A percentile compares a stretch with the other conserved stretches of the same genome.
Conservation (phyloP, 331 rosid genomes). For the Rhamnella rubrinervis region DNA sequence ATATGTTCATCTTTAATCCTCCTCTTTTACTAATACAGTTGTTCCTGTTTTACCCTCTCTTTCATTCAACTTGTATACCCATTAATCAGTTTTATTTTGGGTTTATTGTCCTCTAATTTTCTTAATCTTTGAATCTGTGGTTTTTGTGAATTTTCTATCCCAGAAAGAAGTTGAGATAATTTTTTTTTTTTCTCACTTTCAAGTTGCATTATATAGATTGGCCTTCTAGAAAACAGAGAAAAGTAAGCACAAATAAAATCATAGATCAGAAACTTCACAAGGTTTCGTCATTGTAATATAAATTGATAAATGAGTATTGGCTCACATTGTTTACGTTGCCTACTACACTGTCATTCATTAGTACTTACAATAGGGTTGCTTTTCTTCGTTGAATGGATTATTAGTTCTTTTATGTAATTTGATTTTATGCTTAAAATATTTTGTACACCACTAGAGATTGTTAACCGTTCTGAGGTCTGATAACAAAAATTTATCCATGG, state of each 20-base stretch:
- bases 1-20: not conserved
- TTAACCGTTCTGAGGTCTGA: constrained; percentile 22
- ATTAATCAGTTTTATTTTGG: no score
- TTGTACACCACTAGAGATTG: not conserved
- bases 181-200: no score
- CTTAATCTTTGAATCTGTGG: no score
- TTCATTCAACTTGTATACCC: not conserved
- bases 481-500: constrained; percentile 23
- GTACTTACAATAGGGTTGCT: not conserved
- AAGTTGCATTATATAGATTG: no score
- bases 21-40: not conserved
- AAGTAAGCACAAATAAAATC: no score
- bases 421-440: not conserved
- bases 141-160: no score
- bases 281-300: no score
- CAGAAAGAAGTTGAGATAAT: no score
- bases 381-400: not conserved
- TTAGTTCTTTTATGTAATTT: constrained; percentile 4
- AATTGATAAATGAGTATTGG: no score
- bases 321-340: not conserved
- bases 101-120: no score
- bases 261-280: no score
- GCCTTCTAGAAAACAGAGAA: no score
- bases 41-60: not conserved
- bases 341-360: not conserved